Conservation (phyloP, 352 stramenopile species). For the Phytophthora nicotianae region DNA sequence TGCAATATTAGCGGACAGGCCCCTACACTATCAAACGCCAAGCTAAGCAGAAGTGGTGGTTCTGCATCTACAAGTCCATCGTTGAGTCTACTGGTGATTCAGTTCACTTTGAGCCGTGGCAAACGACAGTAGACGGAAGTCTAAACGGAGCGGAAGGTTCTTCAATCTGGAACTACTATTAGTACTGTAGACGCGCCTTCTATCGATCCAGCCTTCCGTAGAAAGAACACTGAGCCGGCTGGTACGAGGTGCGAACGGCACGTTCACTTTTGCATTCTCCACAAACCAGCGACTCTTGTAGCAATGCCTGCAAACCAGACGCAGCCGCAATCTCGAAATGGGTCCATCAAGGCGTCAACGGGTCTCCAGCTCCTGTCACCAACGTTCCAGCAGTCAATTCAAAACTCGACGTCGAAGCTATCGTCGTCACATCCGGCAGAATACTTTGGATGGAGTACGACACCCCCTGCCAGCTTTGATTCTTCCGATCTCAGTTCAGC, state of each 20-base stretch:
- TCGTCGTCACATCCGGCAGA: constrained; percentile 13
- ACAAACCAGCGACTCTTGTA: neutral
- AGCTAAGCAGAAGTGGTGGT: neutral
- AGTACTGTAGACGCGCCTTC: neutral
- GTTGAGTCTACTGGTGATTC: neutral
- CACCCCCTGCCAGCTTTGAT: constrained; percentile 1
- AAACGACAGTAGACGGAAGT: constrained; percentile 4
- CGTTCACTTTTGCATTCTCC: neutral
- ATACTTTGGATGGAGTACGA: constrained; percentile 31
- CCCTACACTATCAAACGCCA: neutral
- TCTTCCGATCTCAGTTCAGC: neutral
- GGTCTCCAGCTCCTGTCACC: constrained; percentile 47
- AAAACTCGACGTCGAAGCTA: constrained; percentile 9
- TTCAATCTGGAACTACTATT: too few relatives aligned
- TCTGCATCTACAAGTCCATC: too few relatives aligned
- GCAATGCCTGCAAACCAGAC: constrained; percentile 22
- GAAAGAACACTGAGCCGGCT: neutral
- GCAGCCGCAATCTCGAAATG: constrained; percentile 1
- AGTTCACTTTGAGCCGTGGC: neutral
- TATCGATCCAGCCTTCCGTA: neutral
- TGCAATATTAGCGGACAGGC: constrained; percentile 22
- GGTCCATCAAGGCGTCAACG: neutral
- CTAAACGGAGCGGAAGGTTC: neutral
- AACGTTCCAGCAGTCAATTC: constrained; percentile 39
- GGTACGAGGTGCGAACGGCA: neutral